Base-by-base conservation (phyloP, 345 rosid genomes). In the Geranium brycei region DNA sequence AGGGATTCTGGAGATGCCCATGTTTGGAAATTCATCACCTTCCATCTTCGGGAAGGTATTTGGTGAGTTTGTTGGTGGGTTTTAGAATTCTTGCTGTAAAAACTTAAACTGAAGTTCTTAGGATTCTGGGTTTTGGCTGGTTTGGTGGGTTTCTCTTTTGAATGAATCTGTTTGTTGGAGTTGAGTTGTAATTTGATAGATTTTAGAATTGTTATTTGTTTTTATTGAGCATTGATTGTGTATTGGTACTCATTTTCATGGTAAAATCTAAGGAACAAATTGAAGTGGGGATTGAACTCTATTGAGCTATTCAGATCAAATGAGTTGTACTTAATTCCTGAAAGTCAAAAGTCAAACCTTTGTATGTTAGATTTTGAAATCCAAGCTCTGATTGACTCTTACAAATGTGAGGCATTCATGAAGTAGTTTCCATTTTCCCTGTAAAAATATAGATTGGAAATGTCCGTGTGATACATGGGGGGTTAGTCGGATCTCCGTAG, bases 401-500 rank as follows among this genome's bases (percentile, higher is more conserved):
- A 38, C 0, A 38, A 38, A 5, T 38, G 47, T 38, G 47, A 38
- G 11, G 28, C 47, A 38, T 38, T 38, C 47, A 3, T 38, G 47
- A 38, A 38, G 1, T 1, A 38, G 3, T 5, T 5, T 38, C 11
- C 47, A 0, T 53, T 53, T n/a, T 53, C 57, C 3, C 57, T 16
- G 17, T 13, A 59, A 28, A 16, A 53, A 41, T 19, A 17, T 68
- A 65, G 73, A 66, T 67, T 51, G 57, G 71, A 63, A 56, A 76
- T 51, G 61, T 61, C 72, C 72, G 61, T 57, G 12, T 65, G 68
- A 61, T 62, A 67, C 66, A 56, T 75, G 28, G 66, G 40, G 68
- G 57, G 69, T 79, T 62, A n/a, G 55, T 69, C 60, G 80, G 77
- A 80, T 81, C 76, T 71, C 76, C 74, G 67, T 67, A 72, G 75